Conservation (phyloP, 177 flowering plant species). For the Vitis hybrid region DNA sequence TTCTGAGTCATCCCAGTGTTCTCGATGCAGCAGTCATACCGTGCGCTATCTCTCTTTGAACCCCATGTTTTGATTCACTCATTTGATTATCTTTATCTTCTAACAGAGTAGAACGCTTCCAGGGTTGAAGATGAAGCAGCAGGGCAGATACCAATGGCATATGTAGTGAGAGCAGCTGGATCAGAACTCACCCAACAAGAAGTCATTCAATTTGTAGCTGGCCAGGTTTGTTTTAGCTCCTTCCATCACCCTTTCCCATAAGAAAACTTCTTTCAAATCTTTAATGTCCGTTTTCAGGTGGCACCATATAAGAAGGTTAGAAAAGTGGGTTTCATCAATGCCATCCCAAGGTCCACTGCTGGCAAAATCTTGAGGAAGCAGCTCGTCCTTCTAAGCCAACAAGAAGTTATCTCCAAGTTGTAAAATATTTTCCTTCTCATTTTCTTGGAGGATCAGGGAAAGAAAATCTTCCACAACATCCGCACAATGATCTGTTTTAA, state of each 20-base stretch:
- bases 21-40: slow-evolving; percentile 83
- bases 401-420: slow-evolving; percentile 36
- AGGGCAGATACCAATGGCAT: slow-evolving; percentile 81
- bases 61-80: neutral
- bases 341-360: slow-evolving; percentile 69
- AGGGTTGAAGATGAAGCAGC: slow-evolving; percentile 72
- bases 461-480: too few relatives aligned
- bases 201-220: slow-evolving; percentile 60
- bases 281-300: slow-evolving; percentile 40
- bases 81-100: neutral
- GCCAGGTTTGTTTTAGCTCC: slow-evolving; percentile 43
- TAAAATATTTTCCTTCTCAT: slow-evolving; percentile 14
- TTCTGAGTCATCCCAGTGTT: slow-evolving; percentile 52
- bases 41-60: slow-evolving; percentile 28
- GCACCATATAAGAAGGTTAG: slow-evolving; percentile 77
- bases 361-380: slow-evolving; percentile 73
- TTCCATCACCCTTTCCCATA: neutral
- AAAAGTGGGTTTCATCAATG: slow-evolving; percentile 46
- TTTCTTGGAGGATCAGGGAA: too few relatives aligned
- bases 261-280: neutral
- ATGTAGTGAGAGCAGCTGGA: slow-evolving; percentile 48
- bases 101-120: slow-evolving; percentile 8
- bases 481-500: too few relatives aligned
- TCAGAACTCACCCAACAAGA: slow-evolving; percentile 45
- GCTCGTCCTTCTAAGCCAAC: slow-evolving; percentile 36